phyloP scores from a whole-genome alignment of 2,329 filamentous ascomycete species.

The Fusarium nisikadoi region DNA sequence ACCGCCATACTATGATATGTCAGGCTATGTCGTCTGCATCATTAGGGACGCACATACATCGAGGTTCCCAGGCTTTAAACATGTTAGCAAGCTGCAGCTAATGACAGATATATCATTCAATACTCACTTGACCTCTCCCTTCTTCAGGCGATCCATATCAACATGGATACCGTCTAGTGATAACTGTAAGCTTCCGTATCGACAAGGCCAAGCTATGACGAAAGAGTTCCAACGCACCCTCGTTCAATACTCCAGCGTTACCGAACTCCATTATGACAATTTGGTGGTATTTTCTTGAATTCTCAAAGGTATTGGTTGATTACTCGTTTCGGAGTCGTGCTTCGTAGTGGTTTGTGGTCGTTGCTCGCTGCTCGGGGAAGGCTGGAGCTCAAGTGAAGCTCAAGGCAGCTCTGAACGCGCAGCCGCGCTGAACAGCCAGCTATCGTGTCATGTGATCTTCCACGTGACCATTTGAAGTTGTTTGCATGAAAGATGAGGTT shows the following conservation, averaged over 20 bases:
- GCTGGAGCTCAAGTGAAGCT: conserved; percentile 55
- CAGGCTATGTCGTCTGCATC: conserved; percentile 40
- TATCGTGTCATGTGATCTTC: conserved; percentile 11
- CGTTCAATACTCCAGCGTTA: conserved; percentile 69
- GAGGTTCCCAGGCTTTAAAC: conserved; percentile 87
- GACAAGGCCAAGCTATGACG: conserved; percentile 32
- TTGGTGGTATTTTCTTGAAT: neutral
- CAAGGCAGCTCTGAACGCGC: conserved; percentile 61
- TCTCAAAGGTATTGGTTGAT: neutral
- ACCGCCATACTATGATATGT: conserved; percentile 83
- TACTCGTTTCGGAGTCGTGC: conserved; percentile 22
- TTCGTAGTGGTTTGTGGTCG: conserved; percentile 41
- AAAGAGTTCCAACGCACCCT: conserved; percentile 60
- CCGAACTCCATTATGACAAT: conserved; percentile 68
- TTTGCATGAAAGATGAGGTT: neutral
- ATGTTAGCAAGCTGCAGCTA: conserved; percentile 43
- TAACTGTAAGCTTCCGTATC: conserved; percentile 38
- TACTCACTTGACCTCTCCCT: conserved; percentile 96
- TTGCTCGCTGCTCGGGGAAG: conserved; percentile 43
- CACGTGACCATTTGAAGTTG: conserved; percentile 34
- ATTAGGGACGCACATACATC: conserved; percentile 72
- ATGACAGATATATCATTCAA: neutral
- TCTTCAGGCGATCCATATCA: conserved; percentile 99
- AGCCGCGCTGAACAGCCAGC: conserved; percentile 44
- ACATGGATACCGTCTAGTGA: conserved; percentile 94